These are phyloP conservation scores for Zychaea mexicana DNA, from an alignment of 371 early-diverging fungal genomes.

Conservation along the genomic window DNA sequence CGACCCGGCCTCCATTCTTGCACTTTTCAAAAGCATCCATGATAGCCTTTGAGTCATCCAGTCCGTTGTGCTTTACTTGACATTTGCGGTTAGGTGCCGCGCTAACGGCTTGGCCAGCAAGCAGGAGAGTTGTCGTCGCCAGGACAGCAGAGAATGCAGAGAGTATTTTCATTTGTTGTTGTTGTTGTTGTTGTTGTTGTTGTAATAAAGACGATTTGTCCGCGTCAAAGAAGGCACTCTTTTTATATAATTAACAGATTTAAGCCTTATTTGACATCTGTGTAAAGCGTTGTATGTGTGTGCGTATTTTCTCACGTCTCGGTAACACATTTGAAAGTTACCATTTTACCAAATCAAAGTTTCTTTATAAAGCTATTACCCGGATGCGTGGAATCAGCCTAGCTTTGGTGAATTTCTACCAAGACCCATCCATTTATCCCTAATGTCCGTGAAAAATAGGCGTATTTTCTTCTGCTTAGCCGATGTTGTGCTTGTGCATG, in stretches of 20 bases:
- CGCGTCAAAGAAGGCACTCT: too few relatives aligned
- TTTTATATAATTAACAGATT: too few relatives aligned
- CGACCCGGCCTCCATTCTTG: constrained; percentile 19
- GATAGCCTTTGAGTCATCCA: constrained; percentile 14
- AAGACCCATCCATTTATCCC: background rate
- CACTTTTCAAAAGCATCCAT: constrained; percentile 20
- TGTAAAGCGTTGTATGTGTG: too few relatives aligned
- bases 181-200: too few relatives aligned
- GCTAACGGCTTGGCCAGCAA: background rate
- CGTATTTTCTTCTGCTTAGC: background rate
- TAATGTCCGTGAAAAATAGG: background rate
- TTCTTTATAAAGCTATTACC: background rate
- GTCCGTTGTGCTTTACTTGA: constrained; percentile 13
- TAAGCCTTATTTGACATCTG: too few relatives aligned
- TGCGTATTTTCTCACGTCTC: background rate
- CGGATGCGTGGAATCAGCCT: too few relatives aligned
- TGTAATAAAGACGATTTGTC: too few relatives aligned
- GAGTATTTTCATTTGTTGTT: background rate
- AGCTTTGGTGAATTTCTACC: too few relatives aligned
- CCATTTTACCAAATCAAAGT: background rate
- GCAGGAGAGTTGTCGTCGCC: background rate
- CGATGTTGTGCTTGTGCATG: background rate
- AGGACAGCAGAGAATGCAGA: background rate
- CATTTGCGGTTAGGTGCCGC: constrained; percentile 2
- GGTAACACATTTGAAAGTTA: background rate